Conservation (phyloP, 495 filamentous ascomycete genomes). For the Chaetomium tenue region DNA sequence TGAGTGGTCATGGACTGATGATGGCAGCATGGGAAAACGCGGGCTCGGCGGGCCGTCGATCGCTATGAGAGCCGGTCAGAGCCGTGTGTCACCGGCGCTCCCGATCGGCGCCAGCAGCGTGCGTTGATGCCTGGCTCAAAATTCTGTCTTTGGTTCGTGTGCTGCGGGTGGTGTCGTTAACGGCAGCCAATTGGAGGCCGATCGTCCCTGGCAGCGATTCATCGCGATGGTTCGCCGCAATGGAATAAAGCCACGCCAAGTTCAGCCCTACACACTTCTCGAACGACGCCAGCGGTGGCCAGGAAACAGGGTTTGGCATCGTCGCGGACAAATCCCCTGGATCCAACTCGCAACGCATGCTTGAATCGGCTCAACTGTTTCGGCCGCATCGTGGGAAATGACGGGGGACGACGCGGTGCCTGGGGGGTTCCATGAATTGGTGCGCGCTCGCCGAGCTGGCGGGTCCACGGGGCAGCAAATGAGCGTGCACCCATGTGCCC, state of each 20-base stretch:
- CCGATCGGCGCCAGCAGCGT: too few species aligned
- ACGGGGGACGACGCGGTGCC: not conserved
- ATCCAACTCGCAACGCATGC: not conserved
- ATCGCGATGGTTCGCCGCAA: not conserved
- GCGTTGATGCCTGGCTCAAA: too few species aligned
- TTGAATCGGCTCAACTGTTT: not conserved
- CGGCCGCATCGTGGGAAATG: slow-evolving; percentile 3
- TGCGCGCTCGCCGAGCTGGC: not conserved
- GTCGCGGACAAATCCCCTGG: not conserved
- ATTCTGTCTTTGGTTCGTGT: too few species aligned
- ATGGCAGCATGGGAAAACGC: too few species aligned
- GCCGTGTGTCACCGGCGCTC: too few species aligned
- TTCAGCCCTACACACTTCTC: slow-evolving; percentile 12
- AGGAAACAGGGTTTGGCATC: not conserved
- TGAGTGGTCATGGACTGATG: too few species aligned
- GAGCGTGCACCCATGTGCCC: too few species aligned
- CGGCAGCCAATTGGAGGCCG: not conserved
- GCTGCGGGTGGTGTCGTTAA: too few species aligned
- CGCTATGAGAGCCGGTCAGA: too few species aligned
- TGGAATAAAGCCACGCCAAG: not conserved
- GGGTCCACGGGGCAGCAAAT: slow-evolving; percentile 15
- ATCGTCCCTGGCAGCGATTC: not conserved
- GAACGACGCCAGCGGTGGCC: too few species aligned
- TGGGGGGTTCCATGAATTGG: not conserved
- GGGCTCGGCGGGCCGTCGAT: too few species aligned